A percentile compares a stretch with the other conserved stretches of the same genome.
phyloP scores from a whole-genome alignment of 2,329 filamentous ascomycete genomes.

The Bertia moriformis region DNA sequence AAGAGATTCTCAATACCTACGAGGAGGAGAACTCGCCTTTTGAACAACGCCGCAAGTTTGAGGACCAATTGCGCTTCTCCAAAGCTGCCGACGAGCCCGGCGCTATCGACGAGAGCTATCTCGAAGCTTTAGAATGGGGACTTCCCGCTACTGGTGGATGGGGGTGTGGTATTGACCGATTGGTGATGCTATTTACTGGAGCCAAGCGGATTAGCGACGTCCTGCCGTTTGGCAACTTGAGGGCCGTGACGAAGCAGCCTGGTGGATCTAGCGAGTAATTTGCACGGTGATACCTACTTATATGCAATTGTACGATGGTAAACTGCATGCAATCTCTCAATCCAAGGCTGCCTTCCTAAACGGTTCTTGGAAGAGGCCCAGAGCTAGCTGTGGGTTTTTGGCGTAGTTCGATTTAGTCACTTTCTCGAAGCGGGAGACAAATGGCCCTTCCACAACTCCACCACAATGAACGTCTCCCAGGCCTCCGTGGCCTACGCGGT shows the following conservation, averaged over 20 bases:
- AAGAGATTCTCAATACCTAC: conserved; percentile 89
- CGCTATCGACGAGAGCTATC: conserved; percentile 63
- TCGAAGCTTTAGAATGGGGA: conserved; percentile 73
- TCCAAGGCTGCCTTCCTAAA: too few relatives aligned
- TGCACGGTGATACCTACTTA: too few relatives aligned
- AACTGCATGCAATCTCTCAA: too few relatives aligned
- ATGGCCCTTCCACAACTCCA: conserved; percentile 14
- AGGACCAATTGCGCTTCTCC: conserved; percentile 22
- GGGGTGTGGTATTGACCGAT: conserved; percentile 82
- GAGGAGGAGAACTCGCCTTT: conserved; percentile 93
- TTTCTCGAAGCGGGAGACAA: too few relatives aligned
- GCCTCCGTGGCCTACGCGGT: neutral
- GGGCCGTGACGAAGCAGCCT: conserved; percentile 37
- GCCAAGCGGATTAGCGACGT: conserved; percentile 70
- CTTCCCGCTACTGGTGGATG: conserved; percentile 89
- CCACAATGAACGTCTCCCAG: neutral
- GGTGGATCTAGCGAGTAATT: too few relatives aligned
- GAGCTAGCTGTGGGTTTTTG: too few relatives aligned
- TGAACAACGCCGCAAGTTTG: conserved; percentile 65
- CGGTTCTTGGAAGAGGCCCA: too few relatives aligned
- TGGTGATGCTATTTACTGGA: conserved; percentile 82
- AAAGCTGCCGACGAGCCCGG: conserved; percentile 29
- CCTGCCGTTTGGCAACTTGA: conserved; percentile 73
- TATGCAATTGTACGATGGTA: too few relatives aligned
- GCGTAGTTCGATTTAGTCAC: too few relatives aligned